A percentile compares a stretch with the other conserved stretches of the same genome.
phyloP scores from a whole-genome alignment of 2,329 filamentous ascomycete species.

The Aspergillus sp. region DNA sequence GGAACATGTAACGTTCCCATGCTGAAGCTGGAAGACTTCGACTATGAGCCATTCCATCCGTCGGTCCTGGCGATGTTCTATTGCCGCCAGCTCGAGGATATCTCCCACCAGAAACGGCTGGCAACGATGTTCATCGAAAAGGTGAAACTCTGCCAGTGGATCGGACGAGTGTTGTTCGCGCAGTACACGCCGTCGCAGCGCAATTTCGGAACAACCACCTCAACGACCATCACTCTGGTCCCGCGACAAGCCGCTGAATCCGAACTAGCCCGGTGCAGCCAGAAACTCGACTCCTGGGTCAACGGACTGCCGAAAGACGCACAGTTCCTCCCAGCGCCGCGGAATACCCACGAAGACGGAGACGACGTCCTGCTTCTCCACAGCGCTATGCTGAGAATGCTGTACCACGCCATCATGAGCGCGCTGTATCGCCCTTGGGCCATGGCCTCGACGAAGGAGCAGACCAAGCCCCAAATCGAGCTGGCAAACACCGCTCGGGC shows the following conservation, averaged over 20 bases:
- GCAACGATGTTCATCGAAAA: conserved; percentile 82
- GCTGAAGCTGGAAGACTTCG: conserved; percentile 70
- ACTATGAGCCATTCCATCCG: conserved; percentile 57
- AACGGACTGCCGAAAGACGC: conserved; percentile 59
- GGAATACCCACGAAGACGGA: conserved; percentile 47
- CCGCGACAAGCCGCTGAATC: conserved; percentile 73
- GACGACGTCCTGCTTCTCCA: conserved; percentile 51
- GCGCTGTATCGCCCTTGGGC: conserved; percentile 81
- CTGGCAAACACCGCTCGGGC: conserved; percentile 63
- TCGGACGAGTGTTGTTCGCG: conserved; percentile 73
- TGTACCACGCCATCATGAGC: conserved; percentile 82
- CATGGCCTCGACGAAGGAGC: conserved; percentile 49
- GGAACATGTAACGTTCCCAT: conserved; percentile 88
- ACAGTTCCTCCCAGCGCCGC: conserved; percentile 54
- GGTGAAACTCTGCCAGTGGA: conserved; percentile 73
- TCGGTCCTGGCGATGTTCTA: conserved; percentile 54
- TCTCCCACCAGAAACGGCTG: conserved; percentile 62
- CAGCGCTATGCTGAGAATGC: conserved; percentile 76
- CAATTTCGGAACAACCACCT: conserved; percentile 57
- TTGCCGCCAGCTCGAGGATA: conserved; percentile 60
- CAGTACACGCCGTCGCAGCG: conserved; percentile 81
- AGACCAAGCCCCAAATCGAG: conserved; percentile 36
- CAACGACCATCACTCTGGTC: conserved; percentile 69
- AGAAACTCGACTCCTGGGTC: conserved; percentile 66
- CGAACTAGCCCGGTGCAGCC: conserved; percentile 64